phyloP scores from a whole-genome alignment of 805 yeast genomes.

The Vanderwaltozyma tropicalis region DNA sequence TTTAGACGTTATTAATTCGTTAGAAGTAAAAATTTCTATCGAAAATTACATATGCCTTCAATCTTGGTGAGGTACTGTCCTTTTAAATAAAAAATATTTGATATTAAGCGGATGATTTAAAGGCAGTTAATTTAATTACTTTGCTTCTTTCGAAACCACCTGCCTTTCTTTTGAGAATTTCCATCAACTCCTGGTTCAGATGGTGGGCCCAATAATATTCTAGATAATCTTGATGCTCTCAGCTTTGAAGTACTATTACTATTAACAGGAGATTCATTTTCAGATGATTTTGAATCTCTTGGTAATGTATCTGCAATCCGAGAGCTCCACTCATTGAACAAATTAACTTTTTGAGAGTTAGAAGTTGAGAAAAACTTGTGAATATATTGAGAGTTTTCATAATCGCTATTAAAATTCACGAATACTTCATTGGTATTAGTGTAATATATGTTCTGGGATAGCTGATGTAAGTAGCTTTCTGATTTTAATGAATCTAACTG shows the following conservation, averaged over 20 bases:
- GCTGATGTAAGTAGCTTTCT: constrained; percentile 9
- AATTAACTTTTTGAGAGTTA: too few species aligned
- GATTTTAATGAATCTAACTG: constrained; percentile 7
- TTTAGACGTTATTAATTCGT: too few species aligned
- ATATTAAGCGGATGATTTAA: background rate
- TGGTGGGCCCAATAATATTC: constrained; percentile 1
- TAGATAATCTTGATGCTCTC: constrained; percentile 2
- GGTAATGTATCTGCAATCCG: too few species aligned
- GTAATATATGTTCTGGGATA: constrained; percentile 6
- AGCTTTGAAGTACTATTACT: too few species aligned
- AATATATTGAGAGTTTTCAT: background rate
- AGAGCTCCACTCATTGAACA: too few species aligned
- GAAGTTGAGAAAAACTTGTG: background rate
- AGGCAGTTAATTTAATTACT: background rate
- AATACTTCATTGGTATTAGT: background rate
- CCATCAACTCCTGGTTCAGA: background rate
- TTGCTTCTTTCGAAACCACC: constrained; percentile 2
- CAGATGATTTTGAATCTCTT: too few species aligned
- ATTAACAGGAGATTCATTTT: too few species aligned
- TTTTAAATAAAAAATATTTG: too few species aligned
- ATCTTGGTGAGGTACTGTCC: too few species aligned
- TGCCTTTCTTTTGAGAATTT: background rate
- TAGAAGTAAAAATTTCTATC: too few species aligned
- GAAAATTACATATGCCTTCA: too few species aligned
- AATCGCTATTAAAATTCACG: background rate